Base-by-base conservation (phyloP, 176 grass and related monocot species). In the Typha latifolia region DNA sequence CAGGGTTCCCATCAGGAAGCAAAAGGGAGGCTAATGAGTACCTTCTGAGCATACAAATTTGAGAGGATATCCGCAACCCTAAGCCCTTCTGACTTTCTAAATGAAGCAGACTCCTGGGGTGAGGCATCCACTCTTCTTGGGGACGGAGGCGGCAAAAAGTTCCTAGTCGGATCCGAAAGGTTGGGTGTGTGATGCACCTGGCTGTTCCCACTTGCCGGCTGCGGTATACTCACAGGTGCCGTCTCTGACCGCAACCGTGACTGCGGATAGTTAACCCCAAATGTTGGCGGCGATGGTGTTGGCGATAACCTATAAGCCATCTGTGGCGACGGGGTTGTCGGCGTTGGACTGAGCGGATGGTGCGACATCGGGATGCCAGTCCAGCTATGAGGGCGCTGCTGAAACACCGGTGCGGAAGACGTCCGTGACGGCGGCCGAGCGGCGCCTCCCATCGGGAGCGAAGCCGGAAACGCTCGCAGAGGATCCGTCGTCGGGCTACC, bases 271-370 rank as follows among this genome's bases (percentile, higher is more conserved):
- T 73, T 80, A 73, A 79, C 43, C 1, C 66, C 67, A 63, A 86
- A 86, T 12, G 79, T 82, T 0, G 94, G 94, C 4, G 94, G 89
- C 14, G 94, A 99, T 12, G 89, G 82, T n/a, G 88, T 90, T 0
- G 83, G 75, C 14, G 94, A 99, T 9, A 82, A 67, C 6, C 19
- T 27, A 75, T 7, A 50, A 59, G 12, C 7, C 32, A n/a, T 55
- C 6, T 13, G 56, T 32, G 0, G 49, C 31, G 51, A 26, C 63
- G 3, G 43, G 73, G 64, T 43, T 10, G 26, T 34, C n/a, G 49
- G 32, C 32, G 49, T 32, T 31, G 73, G 47, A 9, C 73, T 23
- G 4, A 79, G 78, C 4, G 87, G 75, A 67, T 90, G 84, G 51
- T 86, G 69, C n/a, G 24, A 69, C 37, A 72, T 66, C 49, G 69